Evolutionary conservation across 257 asterid genomes (phyloP).

Genomic region (Plectranthus barbatus): DNA sequence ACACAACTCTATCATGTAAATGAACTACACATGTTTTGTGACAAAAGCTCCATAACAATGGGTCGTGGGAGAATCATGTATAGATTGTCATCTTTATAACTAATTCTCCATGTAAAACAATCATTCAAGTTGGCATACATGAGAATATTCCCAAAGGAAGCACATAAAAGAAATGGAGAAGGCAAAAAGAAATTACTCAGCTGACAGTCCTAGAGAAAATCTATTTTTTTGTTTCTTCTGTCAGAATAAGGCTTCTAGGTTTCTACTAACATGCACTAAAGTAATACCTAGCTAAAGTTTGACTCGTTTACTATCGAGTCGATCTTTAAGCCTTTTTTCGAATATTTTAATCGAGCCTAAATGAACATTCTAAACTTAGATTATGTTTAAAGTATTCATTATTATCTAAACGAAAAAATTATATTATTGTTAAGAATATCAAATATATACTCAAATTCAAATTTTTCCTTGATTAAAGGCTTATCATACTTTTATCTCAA

Average conservation of each 20-base stretch:
- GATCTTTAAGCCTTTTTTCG: too few species aligned
- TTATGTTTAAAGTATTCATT: too few species aligned
- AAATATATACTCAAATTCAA: too few species aligned
- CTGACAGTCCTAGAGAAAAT: background rate
- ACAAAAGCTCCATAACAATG: conserved; percentile 7
- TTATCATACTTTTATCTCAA: too few species aligned
- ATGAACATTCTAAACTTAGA: too few species aligned
- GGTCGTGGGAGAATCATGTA: background rate
- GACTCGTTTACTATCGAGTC: too few species aligned
- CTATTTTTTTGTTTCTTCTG: background rate
- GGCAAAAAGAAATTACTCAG: conserved; percentile 2
- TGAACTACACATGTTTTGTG: background rate
- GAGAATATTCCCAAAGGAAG: background rate
- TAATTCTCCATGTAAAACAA: conserved; percentile 1
- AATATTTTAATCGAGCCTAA: too few species aligned
- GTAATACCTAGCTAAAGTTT: too few species aligned
- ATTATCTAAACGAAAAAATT: too few species aligned
- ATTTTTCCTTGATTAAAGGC: too few species aligned
- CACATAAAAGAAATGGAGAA: background rate
- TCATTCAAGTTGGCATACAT: background rate
- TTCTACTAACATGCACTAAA: too few species aligned
- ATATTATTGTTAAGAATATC: too few species aligned
- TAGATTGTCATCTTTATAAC: background rate
- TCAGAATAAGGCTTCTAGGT: conserved; percentile 6
- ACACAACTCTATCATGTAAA: background rate